These are phyloP conservation scores for Rhizopogon salebrosus DNA, from an alignment of 768 basidiomycete species.

Conservation along the genomic window DNA sequence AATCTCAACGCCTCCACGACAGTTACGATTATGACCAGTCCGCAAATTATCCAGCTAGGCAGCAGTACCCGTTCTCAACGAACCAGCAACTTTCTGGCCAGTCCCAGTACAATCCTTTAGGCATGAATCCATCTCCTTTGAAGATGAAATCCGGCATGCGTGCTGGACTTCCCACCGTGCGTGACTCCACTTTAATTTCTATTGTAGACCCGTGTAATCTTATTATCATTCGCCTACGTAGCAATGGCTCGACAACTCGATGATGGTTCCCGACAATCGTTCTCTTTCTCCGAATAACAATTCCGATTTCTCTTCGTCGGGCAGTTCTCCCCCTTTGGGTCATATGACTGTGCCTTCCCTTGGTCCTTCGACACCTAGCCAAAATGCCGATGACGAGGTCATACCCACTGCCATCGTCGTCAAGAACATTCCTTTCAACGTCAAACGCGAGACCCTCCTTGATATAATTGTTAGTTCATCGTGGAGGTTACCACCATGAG, in stretches of 20 bases:
- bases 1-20: constrained; percentile 77
- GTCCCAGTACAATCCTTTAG: constrained; percentile 42
- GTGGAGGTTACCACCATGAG: background rate
- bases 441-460: constrained; percentile 92
- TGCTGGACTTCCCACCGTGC: constrained; percentile 67
- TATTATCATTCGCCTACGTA: constrained; percentile 27
- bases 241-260: constrained; percentile 82
- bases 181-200: constrained; percentile 25
- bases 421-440: constrained; percentile 99
- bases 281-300: constrained; percentile 83
- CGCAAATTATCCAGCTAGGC: constrained; percentile 42
- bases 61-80: constrained; percentile 69
- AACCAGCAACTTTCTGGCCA: constrained; percentile 53
- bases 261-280: constrained; percentile 55
- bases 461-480: constrained; percentile 81
- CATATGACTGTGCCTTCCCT: constrained; percentile 40
- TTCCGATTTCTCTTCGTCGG: constrained; percentile 84
- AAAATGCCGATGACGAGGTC: constrained; percentile 76
- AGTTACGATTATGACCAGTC: constrained; percentile 78
- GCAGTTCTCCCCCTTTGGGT: constrained; percentile 68
- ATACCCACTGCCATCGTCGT: constrained; percentile 99
- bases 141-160: constrained; percentile 65
- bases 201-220: constrained; percentile 19
- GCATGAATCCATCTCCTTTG: constrained; percentile 63
- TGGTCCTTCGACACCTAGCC: constrained; percentile 45